Evolutionary conservation across 345 rosid genomes (phyloP).

Genomic region (Brassica nigra): DNA sequence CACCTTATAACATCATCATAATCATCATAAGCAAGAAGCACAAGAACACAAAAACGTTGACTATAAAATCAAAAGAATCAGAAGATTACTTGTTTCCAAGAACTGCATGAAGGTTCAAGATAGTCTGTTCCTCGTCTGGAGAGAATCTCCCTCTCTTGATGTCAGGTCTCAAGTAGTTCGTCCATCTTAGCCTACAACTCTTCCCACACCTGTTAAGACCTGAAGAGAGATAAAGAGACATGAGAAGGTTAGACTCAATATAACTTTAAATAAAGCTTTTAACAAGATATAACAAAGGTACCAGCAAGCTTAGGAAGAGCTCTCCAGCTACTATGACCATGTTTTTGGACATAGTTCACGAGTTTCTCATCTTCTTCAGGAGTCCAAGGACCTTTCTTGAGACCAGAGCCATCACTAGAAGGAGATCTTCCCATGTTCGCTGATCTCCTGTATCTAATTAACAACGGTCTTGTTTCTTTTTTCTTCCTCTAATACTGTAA

Average conservation of each 20-base stretch:
- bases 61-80: not conserved
- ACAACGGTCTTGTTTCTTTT: slow-evolving; percentile 17
- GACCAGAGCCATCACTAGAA: slow-evolving; percentile 62
- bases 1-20: slow-evolving; percentile 49
- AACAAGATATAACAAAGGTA: not conserved
- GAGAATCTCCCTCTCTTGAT: slow-evolving; percentile 86
- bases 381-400: slow-evolving; percentile 92
- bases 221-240: slow-evolving; percentile 14
- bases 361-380: slow-evolving; percentile 84
- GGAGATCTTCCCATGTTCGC: slow-evolving; percentile 66
- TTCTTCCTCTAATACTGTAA: slow-evolving; percentile 14
- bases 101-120: slow-evolving; percentile 72
- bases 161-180: slow-evolving; percentile 82
- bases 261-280: not conserved
- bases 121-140: slow-evolving; percentile 73
- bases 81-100: slow-evolving; percentile 79
- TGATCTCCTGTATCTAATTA: slow-evolving; percentile 26
- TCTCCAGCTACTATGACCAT: slow-evolving; percentile 95
- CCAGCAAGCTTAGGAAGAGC: slow-evolving; percentile 90
- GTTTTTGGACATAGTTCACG: slow-evolving; percentile 55
- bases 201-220: slow-evolving; percentile 87
- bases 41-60: slow-evolving; percentile 32
- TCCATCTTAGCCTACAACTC: slow-evolving; percentile 87
- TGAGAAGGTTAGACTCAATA: slow-evolving; percentile 9
- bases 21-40: not conserved